phyloP scores from a whole-genome alignment of 371 early-diverging fungal genomes.

The Apophysomyces variabilis region DNA sequence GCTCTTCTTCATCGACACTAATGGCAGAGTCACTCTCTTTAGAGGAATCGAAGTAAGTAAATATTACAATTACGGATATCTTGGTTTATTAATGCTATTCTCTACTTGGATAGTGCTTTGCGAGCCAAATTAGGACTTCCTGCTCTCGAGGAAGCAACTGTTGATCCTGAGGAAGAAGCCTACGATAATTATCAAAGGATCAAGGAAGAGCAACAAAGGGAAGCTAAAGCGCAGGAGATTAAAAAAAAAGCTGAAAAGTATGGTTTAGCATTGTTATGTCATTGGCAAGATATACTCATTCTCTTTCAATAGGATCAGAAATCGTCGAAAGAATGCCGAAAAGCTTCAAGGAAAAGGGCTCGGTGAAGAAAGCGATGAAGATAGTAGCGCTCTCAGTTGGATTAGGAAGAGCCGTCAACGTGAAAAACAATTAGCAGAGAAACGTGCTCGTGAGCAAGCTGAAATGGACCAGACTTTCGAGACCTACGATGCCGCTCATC shows the following conservation, averaged over 20 bases:
- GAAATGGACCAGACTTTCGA: constrained; percentile 48
- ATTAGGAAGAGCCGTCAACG: constrained; percentile 57
- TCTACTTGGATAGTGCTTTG: constrained; percentile 46
- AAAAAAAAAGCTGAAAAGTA: constrained; percentile 62
- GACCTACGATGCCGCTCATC: constrained; percentile 53
- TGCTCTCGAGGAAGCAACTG: constrained; percentile 55
- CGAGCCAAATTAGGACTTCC: constrained; percentile 75
- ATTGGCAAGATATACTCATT: too few relatives aligned
- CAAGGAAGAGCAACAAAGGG: constrained; percentile 56
- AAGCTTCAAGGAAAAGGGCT: constrained; percentile 74
- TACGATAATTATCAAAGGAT: constrained; percentile 66
- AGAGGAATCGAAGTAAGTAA: constrained; percentile 67
- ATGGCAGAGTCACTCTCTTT: constrained; percentile 57
- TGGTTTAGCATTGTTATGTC: constrained; percentile 13
- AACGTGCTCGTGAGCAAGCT: constrained; percentile 51
- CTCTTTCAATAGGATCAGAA: constrained; percentile 52
- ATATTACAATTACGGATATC: neutral
- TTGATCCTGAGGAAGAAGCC: constrained; percentile 59
- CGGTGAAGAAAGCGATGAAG: constrained; percentile 70
- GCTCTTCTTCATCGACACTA: neutral
- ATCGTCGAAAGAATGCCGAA: constrained; percentile 56
- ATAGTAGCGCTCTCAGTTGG: constrained; percentile 66
- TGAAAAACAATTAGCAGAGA: constrained; percentile 57
- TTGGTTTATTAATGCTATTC: neutral
- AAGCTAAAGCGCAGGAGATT: constrained; percentile 51